Conservation (phyloP, 2,329 filamentous ascomycete species). For the Huntiella abstrusa region DNA sequence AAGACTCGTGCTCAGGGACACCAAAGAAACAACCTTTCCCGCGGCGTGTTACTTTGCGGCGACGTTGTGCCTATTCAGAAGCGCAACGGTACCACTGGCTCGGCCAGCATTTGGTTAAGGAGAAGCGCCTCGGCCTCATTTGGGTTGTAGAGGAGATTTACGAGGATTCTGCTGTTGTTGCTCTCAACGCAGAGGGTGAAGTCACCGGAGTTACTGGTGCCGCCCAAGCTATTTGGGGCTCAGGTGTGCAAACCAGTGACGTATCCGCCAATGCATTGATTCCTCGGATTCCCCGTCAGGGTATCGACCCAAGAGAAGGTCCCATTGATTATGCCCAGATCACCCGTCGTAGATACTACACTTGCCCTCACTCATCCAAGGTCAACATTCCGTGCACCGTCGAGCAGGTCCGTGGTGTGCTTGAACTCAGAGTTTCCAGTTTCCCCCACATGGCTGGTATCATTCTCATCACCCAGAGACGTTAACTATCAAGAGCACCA, state of each 20-base stretch:
- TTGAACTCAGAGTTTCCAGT: conserved; percentile 69
- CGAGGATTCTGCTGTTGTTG: conserved; percentile 69
- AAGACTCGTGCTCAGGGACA: conserved; percentile 37
- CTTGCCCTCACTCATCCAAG: conserved; percentile 56
- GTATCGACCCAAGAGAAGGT: conserved; percentile 48
- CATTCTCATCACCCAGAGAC: conserved; percentile 66
- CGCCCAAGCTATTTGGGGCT: conserved; percentile 73
- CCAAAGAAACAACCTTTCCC: conserved; percentile 55
- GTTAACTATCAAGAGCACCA: conserved; percentile 74
- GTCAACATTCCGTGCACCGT: conserved; percentile 74
- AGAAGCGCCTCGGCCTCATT: conserved; percentile 81
- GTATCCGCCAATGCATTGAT: conserved; percentile 63
- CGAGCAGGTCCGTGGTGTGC: conserved; percentile 48
- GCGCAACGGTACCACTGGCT: conserved; percentile 75
- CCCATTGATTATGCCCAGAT: conserved; percentile 65
- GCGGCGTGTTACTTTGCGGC: conserved; percentile 81
- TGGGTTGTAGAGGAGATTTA: conserved; percentile 98
- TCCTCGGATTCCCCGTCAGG: conserved; percentile 62
- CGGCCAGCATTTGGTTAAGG: conserved; percentile 95
- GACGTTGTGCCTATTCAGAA: conserved; percentile 98
- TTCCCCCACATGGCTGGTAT: conserved; percentile 97
- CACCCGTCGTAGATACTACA: conserved; percentile 57
- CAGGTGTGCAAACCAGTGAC: conserved; percentile 44
- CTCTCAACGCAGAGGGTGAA: conserved; percentile 57
- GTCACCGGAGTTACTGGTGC: conserved; percentile 55